Base-by-base conservation (phyloP, 2,329 filamentous ascomycete species). In the Pseudovirgaria hyperparasitica region DNA sequence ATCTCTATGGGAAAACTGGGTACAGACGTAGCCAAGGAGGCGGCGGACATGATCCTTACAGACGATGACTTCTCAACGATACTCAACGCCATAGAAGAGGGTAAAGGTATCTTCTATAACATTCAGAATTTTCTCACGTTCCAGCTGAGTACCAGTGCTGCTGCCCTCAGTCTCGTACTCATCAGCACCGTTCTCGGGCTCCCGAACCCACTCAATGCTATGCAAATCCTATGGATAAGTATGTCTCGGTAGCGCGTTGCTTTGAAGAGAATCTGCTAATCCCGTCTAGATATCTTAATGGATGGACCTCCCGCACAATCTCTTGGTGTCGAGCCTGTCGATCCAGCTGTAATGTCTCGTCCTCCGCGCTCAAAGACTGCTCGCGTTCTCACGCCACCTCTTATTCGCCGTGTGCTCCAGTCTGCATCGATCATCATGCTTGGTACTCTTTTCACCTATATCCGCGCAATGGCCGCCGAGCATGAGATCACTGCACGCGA, bases 161-260 rank as follows among this genome's bases (percentile, higher is more conserved):
- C 92, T 29, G 85, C 90, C 34, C 63, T 98, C 39, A 84, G 81
- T 31, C 66, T 98, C 28, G 90, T 98, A 11, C 72, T 98, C 40
- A 57, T 98, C 45, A 94, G 86, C 63, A 94, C 85, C 16, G 79
- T 82, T 41, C 69, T 94, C 35, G 90, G 90, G 20, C 90, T 92
- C 60, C 86, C 84, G 57, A 93, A 90, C 50, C 92, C 90, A 23
- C 66, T 98, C 34, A 98, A 98, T 52, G 85, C 90, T 26, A 98
- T 98, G 90, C 90, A 98, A 60, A 98, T 98, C 61, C 69, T 98
- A 22, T 98, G 90, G 90, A 98, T 98, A 47, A 98, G 87, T 94
- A 62, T 62, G 84, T 70, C 9, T 29, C 5, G 11, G 23, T 18
- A 22, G 15, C 16, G 22, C 16, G 8, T 12, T n/a, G 18, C 14